Evolutionary conservation across 208 protist genomes (phyloP).

Genomic region (Zelonia costaricensis): DNA sequence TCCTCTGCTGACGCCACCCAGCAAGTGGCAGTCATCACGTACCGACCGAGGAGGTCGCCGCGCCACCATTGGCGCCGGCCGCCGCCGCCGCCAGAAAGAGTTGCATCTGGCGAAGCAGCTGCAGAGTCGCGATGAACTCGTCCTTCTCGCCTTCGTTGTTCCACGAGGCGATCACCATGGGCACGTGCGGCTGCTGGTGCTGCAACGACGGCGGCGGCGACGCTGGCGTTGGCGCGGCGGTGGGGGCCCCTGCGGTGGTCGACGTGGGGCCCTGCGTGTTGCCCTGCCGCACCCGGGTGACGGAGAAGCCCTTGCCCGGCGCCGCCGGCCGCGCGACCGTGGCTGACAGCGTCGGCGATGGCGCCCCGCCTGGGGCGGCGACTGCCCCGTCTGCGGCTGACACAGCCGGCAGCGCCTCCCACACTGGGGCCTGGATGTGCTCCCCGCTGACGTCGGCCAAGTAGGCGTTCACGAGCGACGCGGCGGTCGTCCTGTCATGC

Average conservation of each 20-base stretch:
- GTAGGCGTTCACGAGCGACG: slow-evolving; percentile 54
- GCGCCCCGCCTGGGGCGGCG: too few species aligned
- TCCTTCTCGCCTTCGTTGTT: slow-evolving; percentile 53
- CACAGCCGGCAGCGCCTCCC: slow-evolving; percentile 18
- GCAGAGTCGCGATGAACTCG: slow-evolving; percentile 61
- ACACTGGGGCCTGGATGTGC: slow-evolving; percentile 45
- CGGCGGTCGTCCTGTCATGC: slow-evolving; percentile 17
- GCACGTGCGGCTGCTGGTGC: slow-evolving; percentile 37
- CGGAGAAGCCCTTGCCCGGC: slow-evolving; percentile 40
- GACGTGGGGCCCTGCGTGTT: slow-evolving; percentile 14
- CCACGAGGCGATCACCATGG: slow-evolving; percentile 74
- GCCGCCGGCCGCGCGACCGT: background rate
- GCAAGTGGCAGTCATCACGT: too few species aligned
- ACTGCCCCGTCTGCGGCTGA: background rate
- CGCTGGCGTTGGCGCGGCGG: background rate
- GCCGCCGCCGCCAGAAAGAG: slow-evolving; percentile 2
- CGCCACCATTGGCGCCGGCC: background rate
- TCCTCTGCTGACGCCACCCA: too few species aligned
- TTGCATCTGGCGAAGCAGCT: slow-evolving; percentile 40
- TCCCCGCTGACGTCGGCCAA: slow-evolving; percentile 72
- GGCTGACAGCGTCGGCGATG: background rate
- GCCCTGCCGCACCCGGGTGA: slow-evolving; percentile 44
- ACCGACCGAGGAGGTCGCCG: background rate
- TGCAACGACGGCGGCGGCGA: background rate
- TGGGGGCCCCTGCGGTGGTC: background rate